phyloP scores from a whole-genome alignment of 2,329 filamentous ascomycete species.

The Aureobasidium sp. region DNA sequence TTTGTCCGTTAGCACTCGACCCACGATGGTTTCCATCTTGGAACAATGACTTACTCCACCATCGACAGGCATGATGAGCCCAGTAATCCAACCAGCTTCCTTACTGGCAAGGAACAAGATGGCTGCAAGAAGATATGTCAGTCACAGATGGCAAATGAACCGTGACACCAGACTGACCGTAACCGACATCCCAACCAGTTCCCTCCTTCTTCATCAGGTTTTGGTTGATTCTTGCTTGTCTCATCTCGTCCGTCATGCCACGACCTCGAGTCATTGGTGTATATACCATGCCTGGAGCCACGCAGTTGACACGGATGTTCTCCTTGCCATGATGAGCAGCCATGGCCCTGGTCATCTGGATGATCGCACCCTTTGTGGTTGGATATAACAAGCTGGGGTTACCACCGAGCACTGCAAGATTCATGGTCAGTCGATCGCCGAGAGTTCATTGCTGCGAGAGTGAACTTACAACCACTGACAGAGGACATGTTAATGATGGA shows the following conservation, averaged over 20 bases:
- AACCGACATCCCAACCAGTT: constrained; percentile 47
- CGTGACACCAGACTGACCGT: too few relatives aligned
- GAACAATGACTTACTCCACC: constrained; percentile 30
- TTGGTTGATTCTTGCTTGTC: constrained; percentile 42
- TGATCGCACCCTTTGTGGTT: constrained; percentile 47
- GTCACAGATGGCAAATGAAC: neutral
- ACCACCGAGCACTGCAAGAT: constrained; percentile 30
- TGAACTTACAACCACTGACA: constrained; percentile 47
- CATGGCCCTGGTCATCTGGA: constrained; percentile 52
- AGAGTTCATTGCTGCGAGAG: too few relatives aligned
- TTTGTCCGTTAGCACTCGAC: neutral
- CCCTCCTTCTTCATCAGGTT: constrained; percentile 49
- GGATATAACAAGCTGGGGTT: constrained; percentile 49
- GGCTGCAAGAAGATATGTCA: constrained; percentile 27
- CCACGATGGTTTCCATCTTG: too few relatives aligned
- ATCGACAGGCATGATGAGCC: constrained; percentile 42
- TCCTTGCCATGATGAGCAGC: constrained; percentile 46
- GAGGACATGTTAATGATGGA: constrained; percentile 57
- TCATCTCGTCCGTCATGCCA: constrained; percentile 45
- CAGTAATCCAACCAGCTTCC: constrained; percentile 48
- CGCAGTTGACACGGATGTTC: constrained; percentile 49
- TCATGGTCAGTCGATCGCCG: neutral
- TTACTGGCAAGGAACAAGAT: constrained; percentile 47
- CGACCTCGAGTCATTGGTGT: constrained; percentile 49
- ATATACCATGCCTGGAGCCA: constrained; percentile 50